These are phyloP conservation scores for Ascochyta rabiei DNA, from an alignment of 2,329 filamentous ascomycete genomes.

Conservation along the genomic window DNA sequence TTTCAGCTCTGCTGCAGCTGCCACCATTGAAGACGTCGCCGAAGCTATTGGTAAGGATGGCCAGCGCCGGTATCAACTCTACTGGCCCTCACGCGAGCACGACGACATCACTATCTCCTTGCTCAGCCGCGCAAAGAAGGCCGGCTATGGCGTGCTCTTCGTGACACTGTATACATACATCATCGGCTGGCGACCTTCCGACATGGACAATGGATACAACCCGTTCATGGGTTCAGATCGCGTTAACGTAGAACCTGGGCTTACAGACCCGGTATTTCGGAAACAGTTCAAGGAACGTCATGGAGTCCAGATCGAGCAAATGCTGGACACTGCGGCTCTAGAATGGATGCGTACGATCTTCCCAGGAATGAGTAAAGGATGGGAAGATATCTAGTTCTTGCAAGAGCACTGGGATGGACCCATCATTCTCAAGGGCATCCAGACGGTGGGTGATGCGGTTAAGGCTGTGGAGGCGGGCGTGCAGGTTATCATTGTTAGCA, in stretches of 20 bases:
- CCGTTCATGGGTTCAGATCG: conserved; percentile 36
- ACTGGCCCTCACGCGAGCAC: conserved; percentile 69
- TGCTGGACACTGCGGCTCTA: conserved; percentile 33
- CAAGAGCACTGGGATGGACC: conserved; percentile 67
- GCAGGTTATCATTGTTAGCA: conserved; percentile 59
- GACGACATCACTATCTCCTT: conserved; percentile 69
- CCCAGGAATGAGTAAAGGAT: conserved; percentile 60
- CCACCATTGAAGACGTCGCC: conserved; percentile 68
- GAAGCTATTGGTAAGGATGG: conserved; percentile 58
- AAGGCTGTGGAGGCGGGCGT: conserved; percentile 53
- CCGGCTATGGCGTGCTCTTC: conserved; percentile 68
- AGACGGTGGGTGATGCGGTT: conserved; percentile 57
- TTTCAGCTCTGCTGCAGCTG: conserved; percentile 66
- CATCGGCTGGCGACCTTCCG: conserved; percentile 69
- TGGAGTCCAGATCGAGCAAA: conserved; percentile 48
- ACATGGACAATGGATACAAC: conserved; percentile 63
- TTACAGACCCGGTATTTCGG: conserved; percentile 71
- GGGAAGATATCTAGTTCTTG: conserved; percentile 67
- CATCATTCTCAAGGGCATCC: conserved; percentile 67
- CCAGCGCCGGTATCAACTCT: conserved; percentile 72
- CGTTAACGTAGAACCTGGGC: conserved; percentile 65
- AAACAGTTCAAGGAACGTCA: conserved; percentile 59
- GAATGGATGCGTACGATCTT: conserved; percentile 35
- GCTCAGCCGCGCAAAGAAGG: conserved; percentile 63
- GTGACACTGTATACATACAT: conserved; percentile 74